Percentiles rank a stretch among this genome's conserved stretches.
phyloP scores from a whole-genome alignment of 257 asterid species.

The Marsdenia floribunda region DNA sequence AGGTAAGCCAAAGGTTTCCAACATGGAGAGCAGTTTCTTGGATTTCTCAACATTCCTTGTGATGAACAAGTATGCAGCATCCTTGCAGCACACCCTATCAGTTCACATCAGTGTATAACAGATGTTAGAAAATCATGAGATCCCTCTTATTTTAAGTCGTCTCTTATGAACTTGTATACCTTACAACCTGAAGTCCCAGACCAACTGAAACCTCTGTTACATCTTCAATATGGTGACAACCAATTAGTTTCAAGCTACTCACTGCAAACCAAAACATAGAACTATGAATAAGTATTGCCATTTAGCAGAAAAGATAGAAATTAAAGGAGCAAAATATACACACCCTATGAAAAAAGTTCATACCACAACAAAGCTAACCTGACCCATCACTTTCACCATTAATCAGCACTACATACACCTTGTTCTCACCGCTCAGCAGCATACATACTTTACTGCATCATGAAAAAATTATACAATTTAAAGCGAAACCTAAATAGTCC shows the following conservation, averaged over 20 bases:
- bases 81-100: slow-evolving; percentile 37
- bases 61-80: slow-evolving; percentile 32
- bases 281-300: slow-evolving; percentile 8
- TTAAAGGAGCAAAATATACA: slow-evolving; percentile 16
- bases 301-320: slow-evolving; percentile 2
- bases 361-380: slow-evolving; percentile 69
- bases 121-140: slow-evolving; percentile 19
- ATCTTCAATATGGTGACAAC: slow-evolving; percentile 31
- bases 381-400: slow-evolving; percentile 39
- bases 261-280: slow-evolving; percentile 25
- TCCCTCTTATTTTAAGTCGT: slow-evolving; percentile 3
- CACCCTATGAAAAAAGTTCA: slow-evolving; percentile 36
- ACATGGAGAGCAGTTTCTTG: slow-evolving; percentile 27
- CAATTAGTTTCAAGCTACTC: slow-evolving; percentile 28
- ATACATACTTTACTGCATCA: slow-evolving; percentile 38
- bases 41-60: slow-evolving; percentile 34
- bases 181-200: slow-evolving; percentile 42
- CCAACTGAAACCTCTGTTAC: slow-evolving; percentile 35
- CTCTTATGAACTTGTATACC: slow-evolving; percentile 27
- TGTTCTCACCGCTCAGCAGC: slow-evolving; percentile 33
- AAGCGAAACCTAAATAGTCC: slow-evolving; percentile 6
- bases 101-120: slow-evolving; percentile 3
- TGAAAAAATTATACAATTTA: not conserved
- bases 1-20: slow-evolving; percentile 30
- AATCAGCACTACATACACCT: slow-evolving; percentile 32